A percentile compares a stretch with the other conserved stretches of the same genome.
phyloP scores from a whole-genome alignment of 1,139 yeast species.

The Sugiyamaella castrensis region DNA sequence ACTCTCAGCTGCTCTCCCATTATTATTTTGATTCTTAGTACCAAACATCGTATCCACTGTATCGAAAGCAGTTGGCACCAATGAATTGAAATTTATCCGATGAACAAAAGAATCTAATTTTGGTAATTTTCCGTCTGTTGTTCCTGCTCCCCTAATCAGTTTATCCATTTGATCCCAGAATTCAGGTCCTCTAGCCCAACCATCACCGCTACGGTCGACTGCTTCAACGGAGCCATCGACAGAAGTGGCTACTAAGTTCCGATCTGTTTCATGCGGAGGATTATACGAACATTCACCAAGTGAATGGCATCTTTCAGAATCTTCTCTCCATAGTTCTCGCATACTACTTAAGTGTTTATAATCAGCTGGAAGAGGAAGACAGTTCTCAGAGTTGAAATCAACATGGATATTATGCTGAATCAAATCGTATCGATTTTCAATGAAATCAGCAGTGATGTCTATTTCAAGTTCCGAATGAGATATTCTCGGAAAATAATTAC shows the following conservation, averaged over 20 bases:
- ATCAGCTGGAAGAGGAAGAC: constrained; percentile 19
- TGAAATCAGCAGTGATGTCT: constrained; percentile 59
- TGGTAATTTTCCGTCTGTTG: background rate
- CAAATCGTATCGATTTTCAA: constrained; percentile 52
- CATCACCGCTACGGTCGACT: background rate
- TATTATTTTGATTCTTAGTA: background rate
- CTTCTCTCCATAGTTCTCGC: constrained; percentile 59
- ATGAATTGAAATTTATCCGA: background rate
- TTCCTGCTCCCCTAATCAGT: background rate
- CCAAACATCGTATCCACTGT: constrained; percentile 26
- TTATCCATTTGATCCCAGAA: constrained; percentile 8
- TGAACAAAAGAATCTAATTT: constrained; percentile 5
- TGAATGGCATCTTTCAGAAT: constrained; percentile 50
- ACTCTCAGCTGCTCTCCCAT: background rate
- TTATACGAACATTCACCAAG: constrained; percentile 38
- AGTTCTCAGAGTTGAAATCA: constrained; percentile 43
- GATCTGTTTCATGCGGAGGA: constrained; percentile 17
- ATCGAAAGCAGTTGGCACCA: constrained; percentile 30
- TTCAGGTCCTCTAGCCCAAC: constrained; percentile 16
- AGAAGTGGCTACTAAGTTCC: background rate
- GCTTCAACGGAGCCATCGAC: background rate
- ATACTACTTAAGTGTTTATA: constrained; percentile 55
- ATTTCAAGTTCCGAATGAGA: constrained; percentile 66
- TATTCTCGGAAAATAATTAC: constrained; percentile 45
- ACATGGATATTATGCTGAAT: constrained; percentile 50